Conservation (phyloP, 345 rosid genomes). For the Murraya koenigii region DNA sequence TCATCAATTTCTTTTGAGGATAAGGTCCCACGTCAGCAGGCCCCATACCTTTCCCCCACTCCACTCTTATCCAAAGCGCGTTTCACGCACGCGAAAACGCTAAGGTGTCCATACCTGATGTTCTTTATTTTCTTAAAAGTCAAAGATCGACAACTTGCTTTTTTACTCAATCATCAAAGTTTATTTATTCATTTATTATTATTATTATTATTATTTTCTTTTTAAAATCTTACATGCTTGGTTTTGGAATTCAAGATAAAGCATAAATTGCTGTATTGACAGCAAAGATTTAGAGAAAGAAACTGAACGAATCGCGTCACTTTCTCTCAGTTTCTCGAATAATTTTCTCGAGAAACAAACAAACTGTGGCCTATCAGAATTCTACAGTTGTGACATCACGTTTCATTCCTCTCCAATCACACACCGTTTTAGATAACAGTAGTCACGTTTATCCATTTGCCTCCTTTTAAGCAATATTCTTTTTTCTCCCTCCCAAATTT, state of each 20-base stretch:
- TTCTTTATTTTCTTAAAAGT: too few relatives aligned
- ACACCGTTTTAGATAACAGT: conserved; percentile 25
- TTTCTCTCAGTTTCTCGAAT: conserved; percentile 11
- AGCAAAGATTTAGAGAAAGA: neutral
- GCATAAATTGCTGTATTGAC: conserved; percentile 11
- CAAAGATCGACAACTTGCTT: too few relatives aligned
- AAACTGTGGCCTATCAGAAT: conserved; percentile 14
- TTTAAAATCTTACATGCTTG: neutral
- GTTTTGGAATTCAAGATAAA: neutral
- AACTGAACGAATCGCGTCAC: conserved; percentile 12
- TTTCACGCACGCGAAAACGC: neutral
- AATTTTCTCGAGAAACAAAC: conserved; percentile 42
- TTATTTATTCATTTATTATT: too few relatives aligned
- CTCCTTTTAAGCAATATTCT: conserved; percentile 27
- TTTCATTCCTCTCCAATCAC: conserved; percentile 20
- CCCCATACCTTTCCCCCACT: neutral
- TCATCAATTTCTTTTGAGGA: neutral
- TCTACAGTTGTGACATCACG: neutral
- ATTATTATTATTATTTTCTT: too few relatives aligned
- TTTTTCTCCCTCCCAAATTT: neutral
- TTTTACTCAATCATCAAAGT: too few relatives aligned
- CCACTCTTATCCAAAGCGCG: conserved; percentile 17
- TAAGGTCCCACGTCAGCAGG: conserved; percentile 32
- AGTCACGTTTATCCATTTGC: conserved; percentile 32
- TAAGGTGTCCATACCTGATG: too few relatives aligned